Evolutionary conservation across 2,329 filamentous ascomycete species (phyloP).

Genomic region (Alternaria incomplexa): DNA sequence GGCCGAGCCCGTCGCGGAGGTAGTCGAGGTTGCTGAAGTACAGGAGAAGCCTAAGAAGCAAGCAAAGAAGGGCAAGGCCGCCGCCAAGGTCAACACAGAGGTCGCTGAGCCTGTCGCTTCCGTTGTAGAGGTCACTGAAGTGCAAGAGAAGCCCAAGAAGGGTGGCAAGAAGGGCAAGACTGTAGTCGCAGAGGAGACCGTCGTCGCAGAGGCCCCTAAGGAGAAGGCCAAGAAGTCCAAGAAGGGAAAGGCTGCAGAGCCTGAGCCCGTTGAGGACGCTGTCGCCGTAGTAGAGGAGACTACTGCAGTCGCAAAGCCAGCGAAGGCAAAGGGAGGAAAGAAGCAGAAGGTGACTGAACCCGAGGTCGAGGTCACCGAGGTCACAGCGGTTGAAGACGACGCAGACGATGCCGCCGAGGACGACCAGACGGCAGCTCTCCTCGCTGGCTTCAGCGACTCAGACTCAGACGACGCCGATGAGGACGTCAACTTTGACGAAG

Average conservation of each 20-base stretch:
- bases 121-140: slow-evolving; percentile 5
- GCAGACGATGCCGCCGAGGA: slow-evolving; percentile 39
- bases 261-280: slow-evolving; percentile 17
- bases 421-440: slow-evolving; percentile 58
- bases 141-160: slow-evolving; percentile 23
- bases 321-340: slow-evolving; percentile 23
- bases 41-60: slow-evolving; percentile 24
- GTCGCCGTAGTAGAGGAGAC: slow-evolving; percentile 9
- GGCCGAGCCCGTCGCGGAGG: slow-evolving; percentile 7
- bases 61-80: slow-evolving; percentile 22
- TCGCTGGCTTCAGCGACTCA: slow-evolving; percentile 58
- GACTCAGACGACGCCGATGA: slow-evolving; percentile 50
- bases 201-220: slow-evolving; percentile 19
- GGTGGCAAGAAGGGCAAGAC: slow-evolving; percentile 23
- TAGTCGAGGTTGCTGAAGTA: slow-evolving; percentile 7
- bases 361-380: slow-evolving; percentile 23
- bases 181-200: slow-evolving; percentile 9
- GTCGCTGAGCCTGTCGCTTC: slow-evolving; percentile 6
- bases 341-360: slow-evolving; percentile 21
- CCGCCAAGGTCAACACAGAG: neutral
- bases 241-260: slow-evolving; percentile 23
- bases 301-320: slow-evolving; percentile 19
- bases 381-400: slow-evolving; percentile 15
- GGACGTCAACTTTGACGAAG: slow-evolving; percentile 43
- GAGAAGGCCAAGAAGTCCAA: slow-evolving; percentile 31